These are phyloP conservation scores for Dionaea muscipula DNA, from an alignment of 179 eudicot genomes.

Conservation along the genomic window DNA sequence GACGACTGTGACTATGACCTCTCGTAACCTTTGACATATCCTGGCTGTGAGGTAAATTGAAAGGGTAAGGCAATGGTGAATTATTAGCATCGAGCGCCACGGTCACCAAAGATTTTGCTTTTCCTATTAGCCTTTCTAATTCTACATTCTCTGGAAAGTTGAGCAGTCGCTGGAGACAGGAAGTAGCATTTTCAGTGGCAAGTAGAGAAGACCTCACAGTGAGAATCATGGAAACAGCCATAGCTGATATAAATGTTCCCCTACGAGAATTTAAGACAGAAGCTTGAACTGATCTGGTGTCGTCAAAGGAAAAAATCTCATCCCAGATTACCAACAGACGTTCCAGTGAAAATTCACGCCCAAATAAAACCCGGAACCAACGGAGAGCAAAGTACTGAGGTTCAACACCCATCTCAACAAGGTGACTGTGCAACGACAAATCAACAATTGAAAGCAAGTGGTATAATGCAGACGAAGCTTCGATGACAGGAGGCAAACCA, in stretches of 20 bases:
- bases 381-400: slow-evolving; percentile 96
- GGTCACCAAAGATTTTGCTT: slow-evolving; percentile 62
- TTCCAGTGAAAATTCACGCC: slow-evolving; percentile 80
- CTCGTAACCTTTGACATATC: slow-evolving; percentile 29
- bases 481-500: slow-evolving; percentile 69
- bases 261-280: slow-evolving; percentile 51
- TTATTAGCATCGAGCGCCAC: slow-evolving; percentile 56
- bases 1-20: slow-evolving; percentile 19
- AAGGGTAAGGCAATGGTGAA: slow-evolving; percentile 25
- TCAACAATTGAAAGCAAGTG: slow-evolving; percentile 77
- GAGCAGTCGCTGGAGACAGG: slow-evolving; percentile 83
- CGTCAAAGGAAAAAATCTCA: slow-evolving; percentile 68
- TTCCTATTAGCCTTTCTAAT: slow-evolving; percentile 45
- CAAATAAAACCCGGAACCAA: slow-evolving; percentile 85
- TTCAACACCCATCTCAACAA: slow-evolving; percentile 86
- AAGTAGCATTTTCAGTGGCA: slow-evolving; percentile 80
- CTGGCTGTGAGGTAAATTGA: slow-evolving; percentile 17
- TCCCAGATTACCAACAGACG: slow-evolving; percentile 76
- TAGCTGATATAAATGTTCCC: slow-evolving; percentile 77
- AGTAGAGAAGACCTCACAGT: slow-evolving; percentile 68
- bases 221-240: slow-evolving; percentile 94
- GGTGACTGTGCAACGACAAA: slow-evolving; percentile 71
- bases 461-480: slow-evolving; percentile 81
- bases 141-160: slow-evolving; percentile 61
- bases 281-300: slow-evolving; percentile 21